Percentiles rank a stretch among this genome's conserved stretches.
phyloP scores from a whole-genome alignment of 2,329 filamentous ascomycete genomes.

The Achaetomium macrosporum region DNA sequence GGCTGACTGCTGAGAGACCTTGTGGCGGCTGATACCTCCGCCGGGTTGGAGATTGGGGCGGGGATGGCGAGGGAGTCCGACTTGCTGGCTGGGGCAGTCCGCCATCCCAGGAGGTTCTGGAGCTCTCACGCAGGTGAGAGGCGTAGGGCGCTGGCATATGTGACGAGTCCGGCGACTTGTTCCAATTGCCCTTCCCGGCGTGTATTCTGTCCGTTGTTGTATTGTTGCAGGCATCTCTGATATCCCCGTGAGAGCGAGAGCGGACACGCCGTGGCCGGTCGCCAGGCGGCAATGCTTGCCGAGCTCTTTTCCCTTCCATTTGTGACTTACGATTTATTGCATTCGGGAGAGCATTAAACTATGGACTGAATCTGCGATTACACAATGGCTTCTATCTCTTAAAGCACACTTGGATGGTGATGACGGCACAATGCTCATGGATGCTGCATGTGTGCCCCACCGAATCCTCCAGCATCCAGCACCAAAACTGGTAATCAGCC shows the following conservation, averaged over 20 bases:
- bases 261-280: background rate
- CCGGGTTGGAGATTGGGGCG: background rate
- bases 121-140: background rate
- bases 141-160: background rate
- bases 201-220: background rate
- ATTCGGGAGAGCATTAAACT: background rate
- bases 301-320: background rate
- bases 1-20: constrained; percentile 3
- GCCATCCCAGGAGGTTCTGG: constrained; percentile 7
- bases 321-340: background rate
- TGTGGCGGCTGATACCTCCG: background rate
- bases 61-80: constrained; percentile 1
- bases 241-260: background rate
- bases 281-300: background rate
- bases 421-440: background rate
- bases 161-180: background rate
- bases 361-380: too few relatives aligned
- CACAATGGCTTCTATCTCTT: too few relatives aligned
- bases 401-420: background rate
- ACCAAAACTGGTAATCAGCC: too few relatives aligned
- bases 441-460: background rate
- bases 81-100: background rate
- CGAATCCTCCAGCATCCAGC: background rate
- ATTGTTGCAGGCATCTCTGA: background rate
- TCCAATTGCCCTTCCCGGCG: background rate